phyloP scores from a whole-genome alignment of 2,329 filamentous ascomycete species.

The Aspergillus oerlinghausenensis region DNA sequence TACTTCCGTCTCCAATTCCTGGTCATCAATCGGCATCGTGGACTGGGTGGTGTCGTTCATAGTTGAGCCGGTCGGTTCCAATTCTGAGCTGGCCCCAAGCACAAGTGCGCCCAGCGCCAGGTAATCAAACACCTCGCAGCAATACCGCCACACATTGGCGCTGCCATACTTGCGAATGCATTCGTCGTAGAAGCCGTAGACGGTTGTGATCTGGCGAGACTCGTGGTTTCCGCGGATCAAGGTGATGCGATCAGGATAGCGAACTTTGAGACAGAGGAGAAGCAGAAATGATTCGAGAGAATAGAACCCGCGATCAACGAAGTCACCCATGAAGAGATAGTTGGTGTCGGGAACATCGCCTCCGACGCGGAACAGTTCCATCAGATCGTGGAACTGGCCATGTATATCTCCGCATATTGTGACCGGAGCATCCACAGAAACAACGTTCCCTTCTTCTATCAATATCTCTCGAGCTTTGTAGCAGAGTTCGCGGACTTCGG shows the following conservation, averaged over 20 bases:
- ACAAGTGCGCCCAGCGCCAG: conserved; percentile 85
- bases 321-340: conserved; percentile 98
- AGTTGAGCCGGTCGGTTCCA: conserved; percentile 55
- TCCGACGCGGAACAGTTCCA: conserved; percentile 92
- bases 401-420: conserved; percentile 98
- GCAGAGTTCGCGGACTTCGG: conserved; percentile 92
- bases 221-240: conserved; percentile 94
- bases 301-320: conserved; percentile 97
- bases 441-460: conserved; percentile 96
- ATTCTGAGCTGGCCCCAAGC: conserved; percentile 69
- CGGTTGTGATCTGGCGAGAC: conserved; percentile 92
- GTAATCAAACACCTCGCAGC: conserved; percentile 97
- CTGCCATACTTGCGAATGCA: conserved; percentile 93
- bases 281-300: conserved; percentile 95
- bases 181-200: conserved; percentile 98
- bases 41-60: conserved; percentile 44
- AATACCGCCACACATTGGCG: conserved; percentile 95
- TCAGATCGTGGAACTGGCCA: conserved; percentile 92
- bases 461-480: conserved; percentile 94
- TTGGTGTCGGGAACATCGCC: conserved; percentile 94
- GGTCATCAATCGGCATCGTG: conserved; percentile 53
- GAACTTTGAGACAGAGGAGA: conserved; percentile 90
- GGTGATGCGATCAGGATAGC: conserved; percentile 95
- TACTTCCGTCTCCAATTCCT: conserved; percentile 88
- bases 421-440: conserved; percentile 89